phyloP scores from a whole-genome alignment of 352 stramenopile species.

The Phytophthora pini region DNA sequence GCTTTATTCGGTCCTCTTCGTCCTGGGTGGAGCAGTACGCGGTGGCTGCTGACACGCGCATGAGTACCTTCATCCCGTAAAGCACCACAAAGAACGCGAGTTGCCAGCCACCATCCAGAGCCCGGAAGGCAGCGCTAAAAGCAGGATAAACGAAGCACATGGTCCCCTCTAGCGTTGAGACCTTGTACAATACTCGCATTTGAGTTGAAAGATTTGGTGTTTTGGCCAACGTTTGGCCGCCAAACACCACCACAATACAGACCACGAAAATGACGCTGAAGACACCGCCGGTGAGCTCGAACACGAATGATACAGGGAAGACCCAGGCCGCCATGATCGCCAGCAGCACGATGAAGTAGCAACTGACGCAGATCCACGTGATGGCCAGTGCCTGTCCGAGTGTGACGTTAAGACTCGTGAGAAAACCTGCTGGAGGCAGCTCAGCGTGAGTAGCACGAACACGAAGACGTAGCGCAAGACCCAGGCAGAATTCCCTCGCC shows the following conservation, averaged over 20 bases:
- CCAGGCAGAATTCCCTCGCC: conserved; percentile 21
- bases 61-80: conserved; percentile 14
- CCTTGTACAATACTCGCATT: conserved; percentile 9
- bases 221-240: conserved; percentile 6
- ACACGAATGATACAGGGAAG: conserved; percentile 38
- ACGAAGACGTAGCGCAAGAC: conserved; percentile 20
- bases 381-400: conserved; percentile 22
- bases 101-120: conserved; percentile 8
- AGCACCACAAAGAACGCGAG: conserved; percentile 13
- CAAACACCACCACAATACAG: conserved; percentile 12
- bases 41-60: conserved; percentile 1
- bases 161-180: conserved; percentile 13
- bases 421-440: conserved; percentile 23
- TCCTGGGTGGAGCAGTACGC: conserved; percentile 13
- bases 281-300: conserved; percentile 26
- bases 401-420: conserved; percentile 16
- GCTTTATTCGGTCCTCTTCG: not conserved
- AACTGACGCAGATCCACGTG: conserved; percentile 19
- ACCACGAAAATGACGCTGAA: conserved; percentile 20
- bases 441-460: conserved; percentile 18
- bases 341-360: conserved; percentile 32
- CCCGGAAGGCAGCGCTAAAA: conserved; percentile 20
- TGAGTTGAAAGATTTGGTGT: conserved; percentile 13
- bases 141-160: conserved; percentile 30
- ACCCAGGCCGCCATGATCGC: conserved; percentile 25